Conservation (phyloP, 2,329 filamentous ascomycete genomes). For the Leptosphaerulina australis region DNA sequence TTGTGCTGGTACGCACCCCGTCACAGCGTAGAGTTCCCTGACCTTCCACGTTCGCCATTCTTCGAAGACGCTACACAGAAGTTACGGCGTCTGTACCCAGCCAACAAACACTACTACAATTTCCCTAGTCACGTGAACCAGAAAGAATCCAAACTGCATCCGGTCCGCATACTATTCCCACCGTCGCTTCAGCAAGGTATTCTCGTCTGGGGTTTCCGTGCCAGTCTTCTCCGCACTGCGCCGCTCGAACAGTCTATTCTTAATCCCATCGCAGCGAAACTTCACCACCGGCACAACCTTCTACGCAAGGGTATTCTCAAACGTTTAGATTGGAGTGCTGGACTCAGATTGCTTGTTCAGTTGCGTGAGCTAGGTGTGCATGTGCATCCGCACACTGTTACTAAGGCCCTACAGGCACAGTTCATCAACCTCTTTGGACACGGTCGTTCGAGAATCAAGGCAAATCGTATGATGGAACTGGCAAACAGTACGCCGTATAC, state of each 20-base stretch:
- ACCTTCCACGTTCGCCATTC: conserved; percentile 31
- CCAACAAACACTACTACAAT: conserved; percentile 26
- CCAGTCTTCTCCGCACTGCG: conserved; percentile 34
- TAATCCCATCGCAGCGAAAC: conserved; percentile 23
- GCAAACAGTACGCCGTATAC: conserved; percentile 29
- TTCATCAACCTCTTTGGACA: conserved; percentile 41
- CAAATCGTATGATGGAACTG: conserved; percentile 36
- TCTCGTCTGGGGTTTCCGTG: conserved; percentile 45
- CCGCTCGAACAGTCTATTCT: conserved; percentile 35
- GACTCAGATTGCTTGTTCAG: conserved; percentile 35
- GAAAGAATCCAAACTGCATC: conserved; percentile 23
- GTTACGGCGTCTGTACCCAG: conserved; percentile 24
- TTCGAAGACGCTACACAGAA: conserved; percentile 28
- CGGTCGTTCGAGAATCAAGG: conserved; percentile 24
- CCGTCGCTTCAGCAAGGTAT: conserved; percentile 36
- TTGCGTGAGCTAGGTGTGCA: conserved; percentile 38
- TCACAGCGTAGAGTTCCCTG: conserved; percentile 22
- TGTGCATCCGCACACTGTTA: conserved; percentile 34
- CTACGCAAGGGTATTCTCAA: conserved; percentile 24
- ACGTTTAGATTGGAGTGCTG: conserved; percentile 36
- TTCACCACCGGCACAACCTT: conserved; percentile 33
- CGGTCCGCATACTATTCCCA: conserved; percentile 37
- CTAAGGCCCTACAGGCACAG: conserved; percentile 35
- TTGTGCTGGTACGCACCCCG: conserved; percentile 47
- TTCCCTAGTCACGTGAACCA: conserved; percentile 19